phyloP scores from a whole-genome alignment of 108 stramenopile species.

The Skeletonema costatum region DNA sequence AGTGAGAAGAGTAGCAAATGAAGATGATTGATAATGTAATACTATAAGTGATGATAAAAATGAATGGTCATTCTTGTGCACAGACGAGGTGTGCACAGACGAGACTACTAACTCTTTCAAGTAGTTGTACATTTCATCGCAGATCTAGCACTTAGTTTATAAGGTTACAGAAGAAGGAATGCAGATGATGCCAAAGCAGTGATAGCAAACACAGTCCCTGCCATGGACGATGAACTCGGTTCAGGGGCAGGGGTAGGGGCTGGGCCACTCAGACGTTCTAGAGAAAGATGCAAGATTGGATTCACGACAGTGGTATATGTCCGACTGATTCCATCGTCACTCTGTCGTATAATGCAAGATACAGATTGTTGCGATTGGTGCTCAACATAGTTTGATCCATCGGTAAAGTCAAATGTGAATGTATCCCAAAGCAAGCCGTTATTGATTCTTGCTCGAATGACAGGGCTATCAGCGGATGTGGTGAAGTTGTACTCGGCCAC shows the following conservation, averaged over 20 bases:
- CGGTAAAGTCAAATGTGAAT: not conserved
- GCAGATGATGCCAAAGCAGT: not conserved
- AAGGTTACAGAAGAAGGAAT: not conserved
- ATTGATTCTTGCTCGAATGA: not conserved
- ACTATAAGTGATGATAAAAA: too few relatives aligned
- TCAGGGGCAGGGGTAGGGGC: not conserved
- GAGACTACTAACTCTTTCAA: too few relatives aligned
- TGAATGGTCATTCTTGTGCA: too few relatives aligned
- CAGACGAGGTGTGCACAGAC: too few relatives aligned
- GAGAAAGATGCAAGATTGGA: not conserved
- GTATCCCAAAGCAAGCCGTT: not conserved
- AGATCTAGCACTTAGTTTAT: too few relatives aligned
- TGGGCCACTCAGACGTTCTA: constrained; percentile 1
- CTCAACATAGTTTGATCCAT: not conserved
- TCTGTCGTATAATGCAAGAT: not conserved
- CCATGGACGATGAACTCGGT: not conserved
- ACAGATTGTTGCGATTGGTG: not conserved
- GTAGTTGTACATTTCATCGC: too few relatives aligned
- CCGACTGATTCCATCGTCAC: not conserved
- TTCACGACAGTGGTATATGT: not conserved
- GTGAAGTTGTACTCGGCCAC: not conserved
- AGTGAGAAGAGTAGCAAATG: too few relatives aligned
- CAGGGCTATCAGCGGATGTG: not conserved
- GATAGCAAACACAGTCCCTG: not conserved
- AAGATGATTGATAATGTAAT: too few relatives aligned